Percentiles rank a stretch among this genome's conserved stretches.
Conservation (phyloP, 208 protist species). For the Crithidia mellificae region DNA sequence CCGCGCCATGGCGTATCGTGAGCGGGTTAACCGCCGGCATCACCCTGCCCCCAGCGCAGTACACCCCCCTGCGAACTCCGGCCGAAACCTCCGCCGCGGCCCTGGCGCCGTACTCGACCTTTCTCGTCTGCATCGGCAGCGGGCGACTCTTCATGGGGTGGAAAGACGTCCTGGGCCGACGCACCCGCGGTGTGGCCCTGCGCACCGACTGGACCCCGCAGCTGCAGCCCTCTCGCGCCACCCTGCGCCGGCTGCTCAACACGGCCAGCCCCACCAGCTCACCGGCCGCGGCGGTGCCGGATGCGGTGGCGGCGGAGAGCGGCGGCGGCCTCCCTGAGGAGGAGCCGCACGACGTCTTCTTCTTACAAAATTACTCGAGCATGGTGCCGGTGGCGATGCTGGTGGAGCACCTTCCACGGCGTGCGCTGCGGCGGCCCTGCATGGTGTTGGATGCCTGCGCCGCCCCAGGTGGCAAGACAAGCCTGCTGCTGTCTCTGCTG, state of each 20-base stretch:
- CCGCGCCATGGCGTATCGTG: constrained; percentile 1
- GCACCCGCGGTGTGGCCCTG: constrained; percentile 35
- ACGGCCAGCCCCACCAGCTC: not conserved
- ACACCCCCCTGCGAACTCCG: not conserved
- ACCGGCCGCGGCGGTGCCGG: not conserved
- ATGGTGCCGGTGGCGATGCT: constrained; percentile 79
- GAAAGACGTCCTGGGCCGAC: constrained; percentile 24
- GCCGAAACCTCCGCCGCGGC: constrained; percentile 4
- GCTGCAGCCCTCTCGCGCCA: constrained; percentile 41
- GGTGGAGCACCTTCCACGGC: constrained; percentile 34
- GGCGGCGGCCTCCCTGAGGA: not conserved
- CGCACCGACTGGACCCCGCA: constrained; percentile 41
- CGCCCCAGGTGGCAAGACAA: constrained; percentile 93
- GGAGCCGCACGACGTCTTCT: constrained; percentile 32
- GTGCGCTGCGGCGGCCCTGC: not conserved
- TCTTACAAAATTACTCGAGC: constrained; percentile 80
- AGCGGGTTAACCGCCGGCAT: constrained; percentile 22
- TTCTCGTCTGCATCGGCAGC: constrained; percentile 39
- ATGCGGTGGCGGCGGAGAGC: constrained; percentile 1
- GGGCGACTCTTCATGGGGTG: constrained; percentile 41
- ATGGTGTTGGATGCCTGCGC: constrained; percentile 91
- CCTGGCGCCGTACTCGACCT: constrained; percentile 5
- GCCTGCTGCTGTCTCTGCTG: constrained; percentile 68
- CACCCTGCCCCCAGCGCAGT: constrained; percentile 15
- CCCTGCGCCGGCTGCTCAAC: constrained; percentile 20